Evolutionary conservation across 148 eudicot genomes (phyloP), one percentile per base, ranked within the genome.

Genomic region (Spergularia marina): DNA sequence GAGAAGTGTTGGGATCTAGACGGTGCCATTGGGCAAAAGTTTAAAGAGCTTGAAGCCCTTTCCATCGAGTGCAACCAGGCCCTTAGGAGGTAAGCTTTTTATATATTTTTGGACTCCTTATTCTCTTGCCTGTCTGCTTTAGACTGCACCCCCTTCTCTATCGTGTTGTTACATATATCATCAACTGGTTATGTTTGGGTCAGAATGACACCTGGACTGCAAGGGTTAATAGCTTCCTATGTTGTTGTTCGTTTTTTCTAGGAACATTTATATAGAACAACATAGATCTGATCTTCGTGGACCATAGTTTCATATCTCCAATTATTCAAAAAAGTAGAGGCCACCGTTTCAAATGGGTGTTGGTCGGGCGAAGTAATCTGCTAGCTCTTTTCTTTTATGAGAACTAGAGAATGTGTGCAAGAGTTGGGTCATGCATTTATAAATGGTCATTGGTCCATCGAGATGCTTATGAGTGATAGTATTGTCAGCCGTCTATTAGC

Each of bases 1-100:
- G 98, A 92, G 81, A 92, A 89, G 88, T 81, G 80, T 34, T 96
- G 97, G 94, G 91, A 87, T 75, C 86, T 92, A 74, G 90, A 92
- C 71, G 68, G 82, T 44, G 74, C 53, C 15, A 85, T 88, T n/a
- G 84, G 89, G 66, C 86, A 85, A 20, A 86, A 87, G 81, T 84
- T 85, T 20, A 86, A 95, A 86, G 94, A 89, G 83, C 91, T 96
- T 4, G 87, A 90, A 88, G 79, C 82, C 18, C 88, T 86, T 41
- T 75, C 86, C 25, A 84, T 86, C 23, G 96, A 96, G 53, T 83
- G 90, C 85, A 92, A 96, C 74, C 97, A 92, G 83, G 88, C 94
- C 77, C 84, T 91, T 53, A 85, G 83, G 80, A 92, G 94, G 99
- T 85, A 57, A 66, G 15, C 10, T 9, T 47, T 73, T 53, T 44